Conservation (phyloP, 2,329 filamentous ascomycete species). For the Fusarium veterinarium region DNA sequence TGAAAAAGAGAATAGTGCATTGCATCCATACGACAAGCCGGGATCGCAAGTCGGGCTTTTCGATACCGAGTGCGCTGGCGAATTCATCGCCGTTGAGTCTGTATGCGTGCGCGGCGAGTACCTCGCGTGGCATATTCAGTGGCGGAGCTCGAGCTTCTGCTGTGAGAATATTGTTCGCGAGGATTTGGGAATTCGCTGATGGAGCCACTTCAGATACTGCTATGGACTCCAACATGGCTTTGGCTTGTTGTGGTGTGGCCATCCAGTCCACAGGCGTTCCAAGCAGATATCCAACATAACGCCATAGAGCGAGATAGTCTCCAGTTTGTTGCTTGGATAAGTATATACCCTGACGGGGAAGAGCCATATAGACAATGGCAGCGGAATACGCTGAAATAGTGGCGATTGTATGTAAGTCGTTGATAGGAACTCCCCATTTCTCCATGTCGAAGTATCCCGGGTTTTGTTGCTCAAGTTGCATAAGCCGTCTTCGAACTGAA, state of each 20-base stretch:
- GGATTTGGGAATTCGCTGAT: constrained; percentile 68
- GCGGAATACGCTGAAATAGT: constrained; percentile 79
- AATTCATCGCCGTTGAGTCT: constrained; percentile 77
- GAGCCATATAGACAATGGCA: constrained; percentile 73
- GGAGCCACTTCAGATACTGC: constrained; percentile 75
- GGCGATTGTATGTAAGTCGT: constrained; percentile 78
- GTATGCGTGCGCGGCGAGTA: constrained; percentile 74
- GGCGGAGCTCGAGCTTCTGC: constrained; percentile 75
- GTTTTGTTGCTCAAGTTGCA: constrained; percentile 63
- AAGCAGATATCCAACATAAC: constrained; percentile 77
- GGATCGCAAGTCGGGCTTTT: constrained; percentile 67
- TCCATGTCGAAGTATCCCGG: constrained; percentile 71
- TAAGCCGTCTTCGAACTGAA: constrained; percentile 70
- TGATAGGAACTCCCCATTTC: constrained; percentile 73
- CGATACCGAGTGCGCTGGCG: constrained; percentile 68
- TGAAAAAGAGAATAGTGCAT: constrained; percentile 71
- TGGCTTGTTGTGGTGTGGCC: constrained; percentile 65
- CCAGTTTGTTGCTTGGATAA: constrained; percentile 69
- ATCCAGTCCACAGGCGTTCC: constrained; percentile 75
- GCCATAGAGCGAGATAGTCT: constrained; percentile 82
- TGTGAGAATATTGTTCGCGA: constrained; percentile 81
- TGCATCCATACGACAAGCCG: constrained; percentile 71
- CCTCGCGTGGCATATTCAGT: constrained; percentile 71
- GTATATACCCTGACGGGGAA: constrained; percentile 79
- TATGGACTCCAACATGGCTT: constrained; percentile 74